A percentile compares a stretch with the other conserved stretches of the same genome.
phyloP scores from a whole-genome alignment of 2,329 filamentous ascomycete genomes.

The Aureobasidium sp. region DNA sequence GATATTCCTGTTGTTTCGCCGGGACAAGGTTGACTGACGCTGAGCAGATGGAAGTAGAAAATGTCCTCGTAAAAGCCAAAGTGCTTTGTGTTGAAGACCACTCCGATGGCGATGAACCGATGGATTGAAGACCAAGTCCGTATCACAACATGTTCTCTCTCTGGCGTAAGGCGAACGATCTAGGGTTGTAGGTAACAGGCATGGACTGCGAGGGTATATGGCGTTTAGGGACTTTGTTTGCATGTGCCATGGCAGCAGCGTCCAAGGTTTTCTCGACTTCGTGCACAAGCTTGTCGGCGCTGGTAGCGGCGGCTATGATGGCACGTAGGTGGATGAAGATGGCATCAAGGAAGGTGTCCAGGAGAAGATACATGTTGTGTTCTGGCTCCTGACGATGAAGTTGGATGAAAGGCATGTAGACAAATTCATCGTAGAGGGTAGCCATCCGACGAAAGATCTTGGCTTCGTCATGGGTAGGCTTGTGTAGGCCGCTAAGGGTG shows the following conservation, averaged over 20 bases:
- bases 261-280: slow-evolving; percentile 1
- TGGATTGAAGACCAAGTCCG: background rate
- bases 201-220: slow-evolving; percentile 4
- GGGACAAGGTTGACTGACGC: background rate
- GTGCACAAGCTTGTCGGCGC: background rate
- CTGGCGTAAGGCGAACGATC: slow-evolving; percentile 4
- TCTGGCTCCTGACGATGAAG: slow-evolving; percentile 10
- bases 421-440: slow-evolving; percentile 6
- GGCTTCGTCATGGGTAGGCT: background rate
- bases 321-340: slow-evolving; percentile 2
- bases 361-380: slow-evolving; percentile 15
- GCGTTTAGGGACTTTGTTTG: background rate
- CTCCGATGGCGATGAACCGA: background rate
- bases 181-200: background rate
- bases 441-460: slow-evolving; percentile 11
- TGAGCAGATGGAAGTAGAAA: slow-evolving; percentile 44
- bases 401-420: slow-evolving; percentile 13
- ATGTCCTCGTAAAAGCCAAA: slow-evolving; percentile 58
- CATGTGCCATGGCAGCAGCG: background rate
- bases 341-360: slow-evolving; percentile 2
- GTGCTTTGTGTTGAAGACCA: slow-evolving; percentile 43
- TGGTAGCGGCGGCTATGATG: background rate
- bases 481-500: slow-evolving; percentile 4
- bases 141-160: slow-evolving; percentile 20
- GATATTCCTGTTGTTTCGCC: background rate